Percentiles rank a stretch among this genome's conserved stretches.
phyloP scores from a whole-genome alignment of 805 yeast genomes.

The Teunomyces cretensis region DNA sequence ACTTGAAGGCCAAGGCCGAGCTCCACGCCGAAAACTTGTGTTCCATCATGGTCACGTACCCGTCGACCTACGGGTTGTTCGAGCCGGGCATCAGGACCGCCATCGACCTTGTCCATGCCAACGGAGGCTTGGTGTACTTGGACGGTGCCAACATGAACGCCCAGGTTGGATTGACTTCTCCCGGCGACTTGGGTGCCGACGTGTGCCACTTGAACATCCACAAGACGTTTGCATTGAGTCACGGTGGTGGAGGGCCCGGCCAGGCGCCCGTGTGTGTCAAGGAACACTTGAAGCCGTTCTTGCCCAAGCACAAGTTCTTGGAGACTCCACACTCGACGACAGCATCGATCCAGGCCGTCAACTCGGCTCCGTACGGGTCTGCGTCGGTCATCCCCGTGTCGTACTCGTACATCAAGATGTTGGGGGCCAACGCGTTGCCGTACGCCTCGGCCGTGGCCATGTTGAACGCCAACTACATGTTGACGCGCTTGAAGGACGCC shows the following conservation, averaged over 20 bases:
- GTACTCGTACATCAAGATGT: slow-evolving; percentile 90
- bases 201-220: slow-evolving; percentile 96
- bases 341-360: slow-evolving; percentile 69
- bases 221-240: slow-evolving; percentile 96
- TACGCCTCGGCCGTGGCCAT: slow-evolving; percentile 88
- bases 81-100: slow-evolving; percentile 89
- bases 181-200: slow-evolving; percentile 97
- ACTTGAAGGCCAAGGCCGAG: slow-evolving; percentile 69
- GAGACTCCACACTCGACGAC: slow-evolving; percentile 47
- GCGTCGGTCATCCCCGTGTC: slow-evolving; percentile 92
- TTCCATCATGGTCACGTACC: slow-evolving; percentile 94
- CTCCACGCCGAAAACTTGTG: slow-evolving; percentile 72
- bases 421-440: slow-evolving; percentile 84
- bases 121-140: slow-evolving; percentile 95
- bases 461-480: slow-evolving; percentile 95
- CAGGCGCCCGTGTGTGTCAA: slow-evolving; percentile 97
- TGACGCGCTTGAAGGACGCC: slow-evolving; percentile 66
- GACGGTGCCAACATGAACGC: slow-evolving; percentile 99
- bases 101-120: slow-evolving; percentile 74
- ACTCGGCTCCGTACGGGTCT: slow-evolving; percentile 95
- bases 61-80: slow-evolving; percentile 94
- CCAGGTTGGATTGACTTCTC: slow-evolving; percentile 94
- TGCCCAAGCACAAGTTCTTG: slow-evolving; percentile 75
- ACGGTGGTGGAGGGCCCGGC: slow-evolving; percentile 99
- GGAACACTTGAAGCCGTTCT: slow-evolving; percentile 71